Conservation (phyloP, 2,329 filamentous ascomycete genomes). For the Fusarium marasasianum region DNA sequence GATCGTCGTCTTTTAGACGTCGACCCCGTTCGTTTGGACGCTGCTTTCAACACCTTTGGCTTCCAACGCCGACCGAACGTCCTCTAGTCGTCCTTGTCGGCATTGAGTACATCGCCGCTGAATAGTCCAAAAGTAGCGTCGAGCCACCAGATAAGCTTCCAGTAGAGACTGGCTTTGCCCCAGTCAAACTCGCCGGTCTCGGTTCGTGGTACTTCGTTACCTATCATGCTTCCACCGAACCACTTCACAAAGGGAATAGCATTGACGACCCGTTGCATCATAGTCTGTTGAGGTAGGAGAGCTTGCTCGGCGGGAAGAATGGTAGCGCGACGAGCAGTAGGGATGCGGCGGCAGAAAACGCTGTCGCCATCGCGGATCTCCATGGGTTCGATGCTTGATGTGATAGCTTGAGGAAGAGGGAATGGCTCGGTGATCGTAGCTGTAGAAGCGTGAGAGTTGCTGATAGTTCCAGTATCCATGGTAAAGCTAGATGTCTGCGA, state of each 20-base stretch:
- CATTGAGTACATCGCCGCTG: conserved; percentile 64
- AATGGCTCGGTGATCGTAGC: conserved; percentile 54
- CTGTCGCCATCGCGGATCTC: conserved; percentile 49
- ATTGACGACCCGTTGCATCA: conserved; percentile 69
- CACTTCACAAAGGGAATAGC: conserved; percentile 76
- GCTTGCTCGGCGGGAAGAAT: conserved; percentile 76
- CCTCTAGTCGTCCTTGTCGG: conserved; percentile 66
- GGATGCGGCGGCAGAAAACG: conserved; percentile 69
- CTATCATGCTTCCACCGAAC: conserved; percentile 79
- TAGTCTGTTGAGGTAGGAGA: conserved; percentile 73
- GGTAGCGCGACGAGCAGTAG: conserved; percentile 70
- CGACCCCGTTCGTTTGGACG: background rate
- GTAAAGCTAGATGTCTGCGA: conserved; percentile 65
- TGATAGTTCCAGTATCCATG: conserved; percentile 65
- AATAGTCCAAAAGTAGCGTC: conserved; percentile 68
- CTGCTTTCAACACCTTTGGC: conserved; percentile 4
- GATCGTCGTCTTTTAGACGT: background rate
- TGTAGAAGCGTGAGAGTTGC: conserved; percentile 54
- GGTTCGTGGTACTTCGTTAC: conserved; percentile 76
- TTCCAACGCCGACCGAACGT: conserved; percentile 10
- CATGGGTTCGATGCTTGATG: conserved; percentile 42
- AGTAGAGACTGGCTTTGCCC: conserved; percentile 72
- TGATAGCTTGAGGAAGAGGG: conserved; percentile 23
- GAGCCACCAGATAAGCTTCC: conserved; percentile 72
- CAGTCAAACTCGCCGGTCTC: conserved; percentile 83